Conservation (phyloP, 768 basidiomycete species). For the Megacollybia marginata region DNA sequence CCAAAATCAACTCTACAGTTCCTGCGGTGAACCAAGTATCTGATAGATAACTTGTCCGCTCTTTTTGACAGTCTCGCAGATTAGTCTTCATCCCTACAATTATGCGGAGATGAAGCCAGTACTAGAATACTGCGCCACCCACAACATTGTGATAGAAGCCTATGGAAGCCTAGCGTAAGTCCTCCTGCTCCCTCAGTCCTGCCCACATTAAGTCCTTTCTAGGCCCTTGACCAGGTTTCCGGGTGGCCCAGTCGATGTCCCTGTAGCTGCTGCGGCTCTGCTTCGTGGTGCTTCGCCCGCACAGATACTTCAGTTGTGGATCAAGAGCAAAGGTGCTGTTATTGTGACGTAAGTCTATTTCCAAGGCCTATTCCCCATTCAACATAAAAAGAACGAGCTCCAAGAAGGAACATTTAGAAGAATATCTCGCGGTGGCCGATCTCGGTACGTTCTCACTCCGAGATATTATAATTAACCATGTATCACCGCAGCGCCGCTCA, state of each 20-base stretch:
- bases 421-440: constrained; percentile 63
- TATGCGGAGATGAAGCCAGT: constrained; percentile 30
- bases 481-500: constrained; percentile 37
- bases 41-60: not conserved
- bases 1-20: constrained; percentile 42
- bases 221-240: constrained; percentile 34
- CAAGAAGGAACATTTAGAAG: constrained; percentile 50
- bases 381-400: constrained; percentile 43
- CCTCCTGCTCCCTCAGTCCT: not conserved
- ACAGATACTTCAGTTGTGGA: constrained; percentile 46
- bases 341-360: constrained; percentile 31
- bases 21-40: constrained; percentile 71
- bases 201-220: not conserved
- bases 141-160: constrained; percentile 40
- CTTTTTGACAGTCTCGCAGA: constrained; percentile 19
- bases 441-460: constrained; percentile 28
- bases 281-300: constrained; percentile 34
- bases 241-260: constrained; percentile 40
- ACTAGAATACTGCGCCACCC: constrained; percentile 31
- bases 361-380: not conserved
- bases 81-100: constrained; percentile 45
- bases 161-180: constrained; percentile 39
- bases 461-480: not conserved
- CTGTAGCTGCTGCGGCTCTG: constrained; percentile 30
- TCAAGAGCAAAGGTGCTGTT: constrained; percentile 35